Conservation (phyloP, 2,329 filamentous ascomycete genomes). For the Escovopsis weberi region DNA sequence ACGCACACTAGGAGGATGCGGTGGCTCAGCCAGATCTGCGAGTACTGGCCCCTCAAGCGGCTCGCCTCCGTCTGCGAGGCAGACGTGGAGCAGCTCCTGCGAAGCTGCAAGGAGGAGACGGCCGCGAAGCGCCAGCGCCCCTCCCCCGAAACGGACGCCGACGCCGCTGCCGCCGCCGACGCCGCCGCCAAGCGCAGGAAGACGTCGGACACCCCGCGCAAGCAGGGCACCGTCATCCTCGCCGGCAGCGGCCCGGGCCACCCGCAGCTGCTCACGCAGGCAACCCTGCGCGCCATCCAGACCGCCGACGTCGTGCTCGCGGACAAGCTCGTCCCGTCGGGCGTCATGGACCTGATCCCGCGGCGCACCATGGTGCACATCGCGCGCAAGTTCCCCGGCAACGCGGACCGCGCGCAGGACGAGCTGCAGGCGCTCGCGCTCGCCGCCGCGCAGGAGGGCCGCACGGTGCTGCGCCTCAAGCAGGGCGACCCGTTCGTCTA, state of each 20-base stretch:
- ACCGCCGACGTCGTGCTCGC: conserved; percentile 66
- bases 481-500: conserved; percentile 97
- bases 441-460: conserved; percentile 47
- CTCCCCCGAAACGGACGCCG: conserved; percentile 6
- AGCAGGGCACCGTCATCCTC: conserved; percentile 61
- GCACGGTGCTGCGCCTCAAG: conserved; percentile 78
- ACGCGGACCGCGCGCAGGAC: conserved; percentile 84
- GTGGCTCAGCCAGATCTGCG: conserved; percentile 92
- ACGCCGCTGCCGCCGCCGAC: conserved; percentile 3
- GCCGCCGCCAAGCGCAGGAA: too few relatives aligned
- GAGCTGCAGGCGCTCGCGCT: conserved; percentile 74
- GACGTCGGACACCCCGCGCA: conserved; percentile 3
- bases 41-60: conserved; percentile 88
- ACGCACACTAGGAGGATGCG: conserved; percentile 69
- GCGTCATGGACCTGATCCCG: conserved; percentile 78
- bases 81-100: conserved; percentile 65
- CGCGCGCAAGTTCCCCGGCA: conserved; percentile 92
- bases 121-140: background rate
- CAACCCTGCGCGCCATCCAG: conserved; percentile 63
- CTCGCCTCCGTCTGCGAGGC: conserved; percentile 66
- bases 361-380: conserved; percentile 82
- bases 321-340: conserved; percentile 72
- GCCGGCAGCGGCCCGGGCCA: conserved; percentile 89
- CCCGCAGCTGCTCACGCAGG: conserved; percentile 76
- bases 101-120: conserved; percentile 42